A percentile compares a stretch with the other conserved stretches of the same genome.
These are phyloP conservation scores for Phylloporus sp. DNA, from an alignment of 768 basidiomycete species.

Conservation along the genomic window DNA sequence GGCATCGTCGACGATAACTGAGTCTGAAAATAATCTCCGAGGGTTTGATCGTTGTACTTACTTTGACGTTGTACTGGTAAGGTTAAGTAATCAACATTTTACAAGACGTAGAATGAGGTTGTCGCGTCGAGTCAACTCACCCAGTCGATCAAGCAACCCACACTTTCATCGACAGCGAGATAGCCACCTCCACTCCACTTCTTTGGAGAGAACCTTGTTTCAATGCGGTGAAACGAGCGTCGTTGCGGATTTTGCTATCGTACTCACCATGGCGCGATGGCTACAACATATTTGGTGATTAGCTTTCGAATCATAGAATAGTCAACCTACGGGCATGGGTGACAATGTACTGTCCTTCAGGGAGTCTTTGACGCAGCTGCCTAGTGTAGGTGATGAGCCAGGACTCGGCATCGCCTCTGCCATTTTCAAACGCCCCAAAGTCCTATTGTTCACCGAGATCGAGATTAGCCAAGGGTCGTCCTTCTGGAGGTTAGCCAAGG, in stretches of 20 bases:
- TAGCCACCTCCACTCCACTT: conserved; percentile 39
- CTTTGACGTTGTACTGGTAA: conserved; percentile 40
- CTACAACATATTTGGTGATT: conserved; percentile 14
- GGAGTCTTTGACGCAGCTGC: conserved; percentile 28
- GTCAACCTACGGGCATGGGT: conserved; percentile 32
- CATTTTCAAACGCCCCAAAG: conserved; percentile 27
- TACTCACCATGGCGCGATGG: conserved; percentile 37
- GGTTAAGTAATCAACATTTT: not conserved
- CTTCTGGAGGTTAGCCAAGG: not conserved
- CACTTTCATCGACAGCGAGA: conserved; percentile 33
- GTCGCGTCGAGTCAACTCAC: conserved; percentile 16
- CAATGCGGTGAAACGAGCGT: not conserved
- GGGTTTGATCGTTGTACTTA: conserved; percentile 2
- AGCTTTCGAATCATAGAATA: not conserved
- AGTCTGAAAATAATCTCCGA: not conserved
- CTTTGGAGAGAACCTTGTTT: conserved; percentile 31
- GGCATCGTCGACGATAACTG: not conserved
- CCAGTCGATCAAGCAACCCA: conserved; percentile 45
- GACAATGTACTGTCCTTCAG: conserved; percentile 28
- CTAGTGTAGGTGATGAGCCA: conserved; percentile 32
- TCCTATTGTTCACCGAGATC: conserved; percentile 15
- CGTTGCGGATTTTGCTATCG: not conserved
- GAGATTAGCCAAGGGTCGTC: not conserved
- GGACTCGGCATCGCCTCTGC: conserved; percentile 32
- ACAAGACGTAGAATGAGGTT: not conserved